Evolutionary conservation across 495 filamentous ascomycete genomes (phyloP).

Genomic region (Neurospora tetraspora): DNA sequence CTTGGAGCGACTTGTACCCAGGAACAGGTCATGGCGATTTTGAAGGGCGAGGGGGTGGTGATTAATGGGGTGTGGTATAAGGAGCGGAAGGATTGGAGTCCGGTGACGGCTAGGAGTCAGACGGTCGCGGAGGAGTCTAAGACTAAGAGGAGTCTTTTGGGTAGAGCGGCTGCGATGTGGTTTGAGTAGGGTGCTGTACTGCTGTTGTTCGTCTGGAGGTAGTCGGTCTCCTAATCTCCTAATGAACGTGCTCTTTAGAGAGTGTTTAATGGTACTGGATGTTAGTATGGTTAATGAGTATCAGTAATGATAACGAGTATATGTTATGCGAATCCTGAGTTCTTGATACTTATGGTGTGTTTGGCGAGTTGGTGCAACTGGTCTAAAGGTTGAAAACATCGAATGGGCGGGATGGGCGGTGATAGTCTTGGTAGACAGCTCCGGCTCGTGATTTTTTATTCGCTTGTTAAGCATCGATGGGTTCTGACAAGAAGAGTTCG

Average conservation of each 20-base stretch:
- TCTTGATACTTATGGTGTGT: background rate
- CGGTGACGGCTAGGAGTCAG: constrained; percentile 18
- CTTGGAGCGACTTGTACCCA: constrained; percentile 39
- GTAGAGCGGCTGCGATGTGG: background rate
- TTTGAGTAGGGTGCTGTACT: background rate
- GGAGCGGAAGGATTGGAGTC: constrained; percentile 30
- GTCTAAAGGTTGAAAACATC: background rate
- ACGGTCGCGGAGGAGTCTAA: constrained; percentile 13
- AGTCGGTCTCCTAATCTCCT: too few species aligned
- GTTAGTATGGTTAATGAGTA: background rate
- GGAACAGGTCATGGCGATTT: constrained; percentile 36
- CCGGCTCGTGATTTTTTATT: background rate
- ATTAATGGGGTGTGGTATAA: constrained; percentile 46
- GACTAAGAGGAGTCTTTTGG: constrained; percentile 9
- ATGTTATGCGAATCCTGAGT: background rate
- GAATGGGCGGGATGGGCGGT: background rate
- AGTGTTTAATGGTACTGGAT: background rate
- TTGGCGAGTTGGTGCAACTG: background rate
- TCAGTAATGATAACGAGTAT: background rate
- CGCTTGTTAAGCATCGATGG: background rate
- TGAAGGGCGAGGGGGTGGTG: constrained; percentile 31
- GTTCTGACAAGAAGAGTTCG: background rate
- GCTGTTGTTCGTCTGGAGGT: background rate
- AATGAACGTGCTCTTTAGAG: background rate
- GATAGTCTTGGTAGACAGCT: background rate